Percentiles rank a stretch among this genome's conserved stretches.
These are phyloP conservation scores for Chlorella sp. DNA, from an alignment of 139 green algal species.

Conservation along the genomic window DNA sequence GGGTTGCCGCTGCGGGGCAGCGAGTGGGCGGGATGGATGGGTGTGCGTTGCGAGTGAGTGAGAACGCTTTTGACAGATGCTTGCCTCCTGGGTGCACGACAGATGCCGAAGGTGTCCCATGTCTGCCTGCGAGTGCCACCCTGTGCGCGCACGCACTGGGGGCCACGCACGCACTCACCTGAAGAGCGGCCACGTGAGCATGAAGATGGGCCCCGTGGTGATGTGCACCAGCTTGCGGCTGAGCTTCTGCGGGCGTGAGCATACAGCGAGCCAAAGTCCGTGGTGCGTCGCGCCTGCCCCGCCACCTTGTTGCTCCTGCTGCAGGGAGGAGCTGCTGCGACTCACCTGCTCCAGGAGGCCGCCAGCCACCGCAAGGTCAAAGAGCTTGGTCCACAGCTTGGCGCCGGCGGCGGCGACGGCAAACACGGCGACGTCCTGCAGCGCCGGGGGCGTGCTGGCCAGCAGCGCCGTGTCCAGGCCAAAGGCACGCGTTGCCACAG, in stretches of 20 bases:
- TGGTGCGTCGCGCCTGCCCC: too few relatives aligned
- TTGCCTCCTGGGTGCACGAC: too few relatives aligned
- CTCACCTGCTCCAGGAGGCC: conserved; percentile 53
- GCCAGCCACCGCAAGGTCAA: conserved; percentile 39
- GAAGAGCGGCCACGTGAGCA: conserved; percentile 85
- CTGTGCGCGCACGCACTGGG: too few relatives aligned
- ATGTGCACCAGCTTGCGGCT: conserved; percentile 93
- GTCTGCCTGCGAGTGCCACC: too few relatives aligned
- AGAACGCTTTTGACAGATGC: too few relatives aligned
- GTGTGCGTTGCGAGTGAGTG: not conserved
- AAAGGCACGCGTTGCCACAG: too few relatives aligned
- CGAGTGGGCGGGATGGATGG: not conserved
- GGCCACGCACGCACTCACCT: too few relatives aligned
- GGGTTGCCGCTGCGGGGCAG: not conserved
- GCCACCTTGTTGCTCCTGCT: too few relatives aligned
- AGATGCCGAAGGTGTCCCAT: too few relatives aligned
- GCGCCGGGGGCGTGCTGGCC: not conserved
- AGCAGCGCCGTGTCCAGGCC: too few relatives aligned
- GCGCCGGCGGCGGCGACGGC: conserved; percentile 18
- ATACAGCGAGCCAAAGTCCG: too few relatives aligned
- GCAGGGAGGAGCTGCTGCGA: too few relatives aligned
- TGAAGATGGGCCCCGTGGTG: conserved; percentile 76
- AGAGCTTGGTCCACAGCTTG: conserved; percentile 57
- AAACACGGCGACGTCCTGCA: not conserved
- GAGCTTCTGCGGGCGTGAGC: conserved; percentile 77